Base-by-base conservation (phyloP, 2,329 filamentous ascomycete genomes). In the Myriosclerotinia duriaeana region DNA sequence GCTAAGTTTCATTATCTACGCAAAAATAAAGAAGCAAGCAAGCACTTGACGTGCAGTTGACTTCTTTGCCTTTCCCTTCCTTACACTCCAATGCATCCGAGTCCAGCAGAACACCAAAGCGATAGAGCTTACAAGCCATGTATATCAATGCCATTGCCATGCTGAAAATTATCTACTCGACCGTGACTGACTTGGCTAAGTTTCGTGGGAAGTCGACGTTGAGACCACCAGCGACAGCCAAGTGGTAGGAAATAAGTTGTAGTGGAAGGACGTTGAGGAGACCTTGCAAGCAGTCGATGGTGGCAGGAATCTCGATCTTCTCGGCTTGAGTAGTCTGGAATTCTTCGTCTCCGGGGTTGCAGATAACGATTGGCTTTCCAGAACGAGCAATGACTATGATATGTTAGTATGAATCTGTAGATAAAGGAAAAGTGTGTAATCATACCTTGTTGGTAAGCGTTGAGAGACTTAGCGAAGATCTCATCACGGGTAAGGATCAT, bases 151-250 rank as follows among this genome's bases (percentile, higher is more conserved):
- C 46, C 48, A 46, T 44, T 44, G 56, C 44, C 36, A 55, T 54
- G 38, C 53, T 20, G n/a, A 36, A 60, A 44, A 56, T 9, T 50
- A 38, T 71, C 63, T 94, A 99, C 87, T 99, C 95, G 73, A 99
- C 95, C 71, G 95, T 99, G 71, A 99, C 95, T 71, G 93, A 97
- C 88, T 99, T 99, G 79, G 95, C 95, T 82, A 99, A 82, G 84
- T 99, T 99, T 77, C 95, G 90, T 67, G 95, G 95, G 87, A 98
- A 98, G 79, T 99, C 95, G 68, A 99, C 95, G 78, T 99, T 98
- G 72, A 97, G 84, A 63, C 93, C 94, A 83, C 97, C 95, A 72
- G 90, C 90, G 75, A 99, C 94, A 65, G 95, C 95, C 71, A 99
- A 88, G 94, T 95, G 98, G 86, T 99, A 99, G 68, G 95, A 92